These are phyloP conservation scores for Epichloe festucae DNA, from an alignment of 2,329 filamentous ascomycete genomes.

Conservation along the genomic window DNA sequence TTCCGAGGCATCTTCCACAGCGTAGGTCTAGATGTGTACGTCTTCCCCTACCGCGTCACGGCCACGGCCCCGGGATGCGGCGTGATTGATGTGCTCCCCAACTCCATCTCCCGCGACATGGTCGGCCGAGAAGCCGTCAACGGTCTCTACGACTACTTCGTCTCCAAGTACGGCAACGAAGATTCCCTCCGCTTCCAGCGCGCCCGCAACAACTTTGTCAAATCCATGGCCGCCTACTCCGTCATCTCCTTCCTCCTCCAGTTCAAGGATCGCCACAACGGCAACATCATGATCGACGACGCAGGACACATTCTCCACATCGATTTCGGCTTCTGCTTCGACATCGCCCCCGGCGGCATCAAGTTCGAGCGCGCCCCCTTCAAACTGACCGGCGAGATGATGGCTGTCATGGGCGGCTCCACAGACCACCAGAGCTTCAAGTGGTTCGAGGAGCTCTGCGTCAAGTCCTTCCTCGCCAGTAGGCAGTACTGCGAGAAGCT, in stretches of 20 bases:
- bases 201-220: conserved; percentile 93
- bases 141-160: conserved; percentile 94
- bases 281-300: conserved; percentile 99
- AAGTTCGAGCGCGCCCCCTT: conserved; percentile 97
- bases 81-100: conserved; percentile 94
- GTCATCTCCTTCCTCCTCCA: conserved; percentile 94
- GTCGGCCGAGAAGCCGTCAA: conserved; percentile 95
- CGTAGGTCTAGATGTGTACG: conserved; percentile 89
- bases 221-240: conserved; percentile 97
- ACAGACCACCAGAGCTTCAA: conserved; percentile 78
- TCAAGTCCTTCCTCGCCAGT: conserved; percentile 87
- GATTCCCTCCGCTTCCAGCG: conserved; percentile 91
- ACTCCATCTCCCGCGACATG: conserved; percentile 98
- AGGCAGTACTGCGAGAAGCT: conserved; percentile 82
- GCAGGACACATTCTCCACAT: conserved; percentile 96
- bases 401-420: conserved; percentile 93
- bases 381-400: conserved; percentile 95
- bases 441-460: conserved; percentile 91
- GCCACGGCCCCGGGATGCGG: conserved; percentile 94
- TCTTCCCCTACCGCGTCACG: conserved; percentile 93
- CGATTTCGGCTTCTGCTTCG: conserved; percentile 98
- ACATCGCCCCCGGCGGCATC: conserved; percentile 92
- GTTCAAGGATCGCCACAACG: conserved; percentile 98
- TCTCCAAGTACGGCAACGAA: conserved; percentile 93
- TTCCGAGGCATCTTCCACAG: conserved; percentile 96